Percentiles rank a stretch among this genome's conserved stretches.
phyloP scores from a whole-genome alignment of 305 asterid species.

The Fraxinus sp. region DNA sequence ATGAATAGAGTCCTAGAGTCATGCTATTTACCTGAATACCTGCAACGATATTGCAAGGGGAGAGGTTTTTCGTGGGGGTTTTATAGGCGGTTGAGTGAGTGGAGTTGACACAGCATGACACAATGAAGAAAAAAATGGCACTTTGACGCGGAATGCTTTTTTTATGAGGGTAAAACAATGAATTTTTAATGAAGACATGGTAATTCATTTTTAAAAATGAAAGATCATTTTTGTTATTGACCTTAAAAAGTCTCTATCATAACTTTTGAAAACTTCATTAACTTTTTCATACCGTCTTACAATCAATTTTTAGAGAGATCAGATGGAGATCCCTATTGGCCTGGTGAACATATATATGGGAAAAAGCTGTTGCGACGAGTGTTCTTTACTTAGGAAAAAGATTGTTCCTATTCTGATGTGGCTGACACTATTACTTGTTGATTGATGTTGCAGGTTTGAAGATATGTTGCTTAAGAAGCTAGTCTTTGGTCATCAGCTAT shows the following conservation, averaged over 20 bases:
- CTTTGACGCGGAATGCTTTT: background rate
- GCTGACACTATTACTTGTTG: background rate
- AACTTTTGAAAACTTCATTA: background rate
- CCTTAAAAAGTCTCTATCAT: background rate
- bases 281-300: constrained; percentile 25
- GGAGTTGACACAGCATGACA: background rate
- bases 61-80: background rate
- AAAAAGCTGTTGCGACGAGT: background rate
- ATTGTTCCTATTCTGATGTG: background rate
- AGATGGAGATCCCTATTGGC: background rate
- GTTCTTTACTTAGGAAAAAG: background rate
- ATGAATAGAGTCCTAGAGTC: background rate
- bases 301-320: background rate
- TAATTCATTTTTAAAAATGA: too few species aligned
- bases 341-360: background rate
- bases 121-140: background rate
- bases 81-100: background rate
- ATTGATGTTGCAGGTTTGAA: background rate
- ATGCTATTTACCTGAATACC: background rate
- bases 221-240: background rate
- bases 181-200: background rate
- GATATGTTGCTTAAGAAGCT: background rate
- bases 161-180: background rate
- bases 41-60: background rate
- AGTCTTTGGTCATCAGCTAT: background rate